Evolutionary conservation across 257 asterid genomes (phyloP).

Genomic region (Coffea eugenioides): DNA sequence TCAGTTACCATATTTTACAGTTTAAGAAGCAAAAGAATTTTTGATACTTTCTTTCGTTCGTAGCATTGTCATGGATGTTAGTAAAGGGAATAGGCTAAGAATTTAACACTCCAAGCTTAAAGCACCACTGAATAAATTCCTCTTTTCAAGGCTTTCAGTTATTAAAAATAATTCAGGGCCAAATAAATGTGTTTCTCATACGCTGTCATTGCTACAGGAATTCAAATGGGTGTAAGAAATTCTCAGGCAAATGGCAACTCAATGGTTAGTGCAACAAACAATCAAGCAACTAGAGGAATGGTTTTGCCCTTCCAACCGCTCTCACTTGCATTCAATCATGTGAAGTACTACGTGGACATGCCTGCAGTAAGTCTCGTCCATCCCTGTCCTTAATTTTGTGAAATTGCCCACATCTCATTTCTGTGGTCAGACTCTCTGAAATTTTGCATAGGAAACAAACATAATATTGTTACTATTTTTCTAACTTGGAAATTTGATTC

Average conservation of each 20-base stretch:
- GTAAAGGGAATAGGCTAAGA: neutral
- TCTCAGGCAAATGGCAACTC: constrained; percentile 17
- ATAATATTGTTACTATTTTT: neutral
- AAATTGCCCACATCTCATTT: neutral
- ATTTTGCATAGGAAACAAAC: neutral
- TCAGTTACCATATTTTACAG: neutral
- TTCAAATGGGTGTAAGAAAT: constrained; percentile 42
- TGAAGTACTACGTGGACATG: constrained; percentile 78
- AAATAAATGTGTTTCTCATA: neutral
- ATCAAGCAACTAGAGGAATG: constrained; percentile 59
- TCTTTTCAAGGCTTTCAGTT: neutral
- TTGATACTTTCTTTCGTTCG: neutral
- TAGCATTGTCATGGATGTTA: neutral
- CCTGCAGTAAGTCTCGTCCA: constrained; percentile 57
- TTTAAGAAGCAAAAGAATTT: neutral
- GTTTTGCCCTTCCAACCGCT: constrained; percentile 76
- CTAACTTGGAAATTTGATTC: constrained; percentile 4
- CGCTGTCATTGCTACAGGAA: constrained; percentile 34
- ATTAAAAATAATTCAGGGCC: neutral
- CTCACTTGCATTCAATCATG: constrained; percentile 72
- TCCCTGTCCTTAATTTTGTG: neutral
- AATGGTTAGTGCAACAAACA: constrained; percentile 16
- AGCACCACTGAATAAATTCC: neutral
- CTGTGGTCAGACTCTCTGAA: neutral
- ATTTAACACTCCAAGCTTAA: neutral